phyloP scores from a whole-genome alignment of 106 monocot species.

The Gastrodia elata region DNA sequence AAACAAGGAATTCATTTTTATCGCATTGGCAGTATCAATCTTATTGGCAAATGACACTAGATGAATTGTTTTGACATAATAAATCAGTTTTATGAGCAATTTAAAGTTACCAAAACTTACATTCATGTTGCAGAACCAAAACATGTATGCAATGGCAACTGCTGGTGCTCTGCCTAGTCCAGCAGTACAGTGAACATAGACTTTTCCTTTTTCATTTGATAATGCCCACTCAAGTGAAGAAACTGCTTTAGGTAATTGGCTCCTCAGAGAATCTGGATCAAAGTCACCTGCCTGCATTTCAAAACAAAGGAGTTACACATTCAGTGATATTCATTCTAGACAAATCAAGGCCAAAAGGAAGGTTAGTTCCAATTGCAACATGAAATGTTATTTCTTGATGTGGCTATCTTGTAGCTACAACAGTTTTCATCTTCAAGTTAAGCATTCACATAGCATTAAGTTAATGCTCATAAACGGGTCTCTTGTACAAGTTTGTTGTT shows the following conservation, averaged over 20 bases:
- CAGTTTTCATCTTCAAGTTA: neutral
- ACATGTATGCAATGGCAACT: slow-evolving; percentile 78
- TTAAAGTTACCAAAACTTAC: slow-evolving; percentile 29
- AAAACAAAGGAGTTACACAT: neutral
- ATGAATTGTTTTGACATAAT: neutral
- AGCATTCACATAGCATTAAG: no score
- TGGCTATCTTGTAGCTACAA: neutral
- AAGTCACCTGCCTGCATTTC: slow-evolving; percentile 68
- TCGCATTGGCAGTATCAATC: no score
- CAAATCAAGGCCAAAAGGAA: neutral
- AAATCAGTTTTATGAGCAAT: neutral
- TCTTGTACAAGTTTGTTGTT: neutral
- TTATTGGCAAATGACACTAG: neutral
- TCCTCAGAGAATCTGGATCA: slow-evolving; percentile 75
- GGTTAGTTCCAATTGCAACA: neutral
- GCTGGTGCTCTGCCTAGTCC: slow-evolving; percentile 91
- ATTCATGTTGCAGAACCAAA: slow-evolving; percentile 80
- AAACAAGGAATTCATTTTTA: no score
- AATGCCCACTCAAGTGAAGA: slow-evolving; percentile 87
- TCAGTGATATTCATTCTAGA: neutral
- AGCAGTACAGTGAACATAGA: slow-evolving; percentile 86
- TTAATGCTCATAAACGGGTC: no score
- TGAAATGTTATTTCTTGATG: neutral
- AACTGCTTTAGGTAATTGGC: slow-evolving; percentile 73
- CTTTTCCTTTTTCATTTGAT: slow-evolving; percentile 67